These are phyloP conservation scores for Exophiala alcalophila DNA, from an alignment of 2,329 filamentous ascomycete genomes.

Conservation along the genomic window DNA sequence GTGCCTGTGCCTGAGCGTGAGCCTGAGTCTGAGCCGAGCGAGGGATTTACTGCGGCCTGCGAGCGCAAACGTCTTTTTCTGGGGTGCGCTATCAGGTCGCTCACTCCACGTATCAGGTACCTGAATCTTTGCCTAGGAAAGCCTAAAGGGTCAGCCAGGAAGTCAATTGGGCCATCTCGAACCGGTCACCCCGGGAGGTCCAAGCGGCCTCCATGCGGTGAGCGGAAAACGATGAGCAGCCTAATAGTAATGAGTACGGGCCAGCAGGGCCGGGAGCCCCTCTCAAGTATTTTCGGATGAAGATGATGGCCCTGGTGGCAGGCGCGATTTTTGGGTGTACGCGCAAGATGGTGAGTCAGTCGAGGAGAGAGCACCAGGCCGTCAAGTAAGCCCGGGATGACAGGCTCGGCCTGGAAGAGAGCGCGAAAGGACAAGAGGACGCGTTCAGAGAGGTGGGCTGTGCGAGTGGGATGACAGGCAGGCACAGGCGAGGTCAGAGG, in stretches of 20 bases:
- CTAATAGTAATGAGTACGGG: too few species aligned
- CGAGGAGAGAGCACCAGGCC: slow-evolving; percentile 7
- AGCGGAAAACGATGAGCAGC: slow-evolving; percentile 7
- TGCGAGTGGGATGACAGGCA: slow-evolving; percentile 9
- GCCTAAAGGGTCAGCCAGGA: not conserved
- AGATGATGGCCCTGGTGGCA: too few species aligned
- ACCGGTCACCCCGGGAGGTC: slow-evolving; percentile 5
- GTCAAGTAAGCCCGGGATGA: slow-evolving; percentile 10
- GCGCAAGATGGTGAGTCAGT: slow-evolving; percentile 14
- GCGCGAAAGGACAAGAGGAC: not conserved
- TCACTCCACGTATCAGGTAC: slow-evolving; percentile 5
- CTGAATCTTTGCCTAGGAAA: not conserved
- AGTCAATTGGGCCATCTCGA: slow-evolving; percentile 7
- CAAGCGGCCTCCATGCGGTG: slow-evolving; percentile 10
- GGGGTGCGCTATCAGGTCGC: not conserved
- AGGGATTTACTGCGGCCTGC: not conserved
- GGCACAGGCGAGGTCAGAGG: slow-evolving; percentile 3
- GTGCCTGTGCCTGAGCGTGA: slow-evolving; percentile 16
- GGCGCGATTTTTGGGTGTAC: too few species aligned
- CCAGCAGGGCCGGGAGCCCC: too few species aligned
- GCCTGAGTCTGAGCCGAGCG: slow-evolving; percentile 8
- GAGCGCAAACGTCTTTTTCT: not conserved
- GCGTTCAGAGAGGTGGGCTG: not conserved
- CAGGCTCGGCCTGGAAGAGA: slow-evolving; percentile 1
- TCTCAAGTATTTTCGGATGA: too few species aligned